Evolutionary conservation across 192 early-diverging fungal genomes (phyloP), one percentile per base, ranked within the genome.

Genomic region (Pilaira anomala): DNA sequence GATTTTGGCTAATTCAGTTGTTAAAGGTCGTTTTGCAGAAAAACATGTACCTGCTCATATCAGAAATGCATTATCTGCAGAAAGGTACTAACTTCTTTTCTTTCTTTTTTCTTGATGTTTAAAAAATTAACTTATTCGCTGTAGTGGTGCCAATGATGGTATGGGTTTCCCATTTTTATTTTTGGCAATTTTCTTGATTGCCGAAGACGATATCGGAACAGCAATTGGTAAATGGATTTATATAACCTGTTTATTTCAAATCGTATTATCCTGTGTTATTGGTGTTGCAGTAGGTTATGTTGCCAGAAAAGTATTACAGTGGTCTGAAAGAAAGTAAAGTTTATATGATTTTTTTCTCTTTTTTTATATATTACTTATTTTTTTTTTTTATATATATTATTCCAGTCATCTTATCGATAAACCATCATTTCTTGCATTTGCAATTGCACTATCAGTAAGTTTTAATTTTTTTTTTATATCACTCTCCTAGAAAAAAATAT

Each of bases 1-100:
- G 79, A 72, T 88, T 50, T 75, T 98, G 52, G 90, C 93, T 44
- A 96, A 94, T 78, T 91, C 93, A 4, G 92, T 98, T 5, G 89
- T 98, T 21, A 93, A 93, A 70, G 96, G 96, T 22, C 78, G 85
- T 28, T 98, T 96, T 79, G 94, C 96, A 18, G 94, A 96, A 66
- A 84, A 87, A 41, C 87, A 94, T 69, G 89, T 98, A 12, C 88
- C 93, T 0, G 61, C 84, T 55, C 81, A 87, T 18, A 76, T 92
- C 30, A 82, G 87, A 46, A 83, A 93, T 64, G 76, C 88, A 11
- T 61, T 93, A 16, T 87, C 88, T 2, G 88, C 88, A 12, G 91
- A 93, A 66, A 87, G 77, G 79, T 83, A 68, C 8, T 12, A 21
- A n/a, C n/a, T n/a, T n/a, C n/a, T n/a, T n/a, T n/a, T n/a, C 55